phyloP scores from a whole-genome alignment of 345 rosid species.

The Raphanus raphanistrum region DNA sequence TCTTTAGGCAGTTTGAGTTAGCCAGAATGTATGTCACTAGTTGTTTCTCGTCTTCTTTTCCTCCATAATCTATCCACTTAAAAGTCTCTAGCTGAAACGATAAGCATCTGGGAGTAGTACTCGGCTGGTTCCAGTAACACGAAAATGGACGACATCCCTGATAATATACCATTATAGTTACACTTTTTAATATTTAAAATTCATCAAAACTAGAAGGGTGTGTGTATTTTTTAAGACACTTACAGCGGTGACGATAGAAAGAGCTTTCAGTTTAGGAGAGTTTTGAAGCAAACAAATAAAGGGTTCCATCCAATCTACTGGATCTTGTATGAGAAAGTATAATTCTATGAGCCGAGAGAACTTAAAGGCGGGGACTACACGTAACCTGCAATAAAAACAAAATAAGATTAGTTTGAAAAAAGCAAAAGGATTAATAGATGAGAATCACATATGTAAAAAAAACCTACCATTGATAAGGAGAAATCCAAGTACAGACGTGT shows the following conservation, averaged over 20 bases:
- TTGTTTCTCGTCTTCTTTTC: neutral
- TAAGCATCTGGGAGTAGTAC: neutral
- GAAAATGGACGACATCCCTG: neutral
- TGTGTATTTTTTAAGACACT: neutral
- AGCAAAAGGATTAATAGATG: neutral
- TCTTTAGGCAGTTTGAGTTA: neutral
- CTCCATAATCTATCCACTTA: neutral
- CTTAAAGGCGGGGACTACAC: neutral
- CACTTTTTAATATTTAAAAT: neutral
- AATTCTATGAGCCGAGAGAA: neutral
- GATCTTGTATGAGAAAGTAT: neutral
- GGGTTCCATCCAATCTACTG: neutral
- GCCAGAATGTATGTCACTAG: neutral
- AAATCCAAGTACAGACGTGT: neutral
- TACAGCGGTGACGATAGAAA: neutral
- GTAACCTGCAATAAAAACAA: neutral
- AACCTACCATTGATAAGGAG: neutral
- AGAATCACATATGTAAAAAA: neutral
- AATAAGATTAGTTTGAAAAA: neutral
- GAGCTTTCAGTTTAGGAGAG: neutral
- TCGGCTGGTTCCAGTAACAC: neutral
- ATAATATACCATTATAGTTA: too few species aligned
- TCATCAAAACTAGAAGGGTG: neutral
- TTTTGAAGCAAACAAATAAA: neutral
- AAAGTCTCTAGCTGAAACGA: neutral